phyloP scores from a whole-genome alignment of 2,329 filamentous ascomycete genomes.

The Fusarium sp. region DNA sequence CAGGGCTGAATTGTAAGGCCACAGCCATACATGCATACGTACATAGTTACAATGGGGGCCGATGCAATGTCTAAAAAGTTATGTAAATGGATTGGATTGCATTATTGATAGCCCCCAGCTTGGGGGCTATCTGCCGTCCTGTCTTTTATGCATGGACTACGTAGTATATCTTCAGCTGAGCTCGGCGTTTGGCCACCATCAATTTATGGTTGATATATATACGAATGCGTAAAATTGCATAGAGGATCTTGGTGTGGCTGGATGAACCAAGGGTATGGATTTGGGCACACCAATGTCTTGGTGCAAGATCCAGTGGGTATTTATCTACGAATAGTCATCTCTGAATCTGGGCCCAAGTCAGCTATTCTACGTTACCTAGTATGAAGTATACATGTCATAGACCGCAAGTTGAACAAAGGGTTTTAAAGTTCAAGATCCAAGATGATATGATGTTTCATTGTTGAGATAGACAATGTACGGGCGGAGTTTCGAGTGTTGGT shows the following conservation, averaged over 20 bases:
- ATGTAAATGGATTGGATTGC: neutral
- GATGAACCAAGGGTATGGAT: neutral
- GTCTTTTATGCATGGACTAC: neutral
- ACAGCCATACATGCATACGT: neutral
- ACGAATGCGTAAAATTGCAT: neutral
- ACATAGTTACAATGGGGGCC: neutral
- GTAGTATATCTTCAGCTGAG: constrained; percentile 4
- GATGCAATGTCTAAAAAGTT: neutral
- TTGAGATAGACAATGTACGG: neutral
- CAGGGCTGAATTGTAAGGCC: neutral
- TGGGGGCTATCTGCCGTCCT: constrained; percentile 2
- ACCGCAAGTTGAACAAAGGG: neutral
- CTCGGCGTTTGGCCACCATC: neutral
- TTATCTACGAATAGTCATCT: neutral
- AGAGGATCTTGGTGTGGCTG: neutral
- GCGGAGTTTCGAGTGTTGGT: neutral
- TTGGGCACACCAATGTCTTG: neutral
- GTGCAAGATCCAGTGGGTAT: neutral
- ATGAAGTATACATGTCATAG: neutral
- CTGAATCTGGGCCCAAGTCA: neutral
- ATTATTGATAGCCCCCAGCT: constrained; percentile 7
- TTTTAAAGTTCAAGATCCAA: neutral
- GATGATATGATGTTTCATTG: neutral
- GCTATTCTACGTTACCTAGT: neutral
- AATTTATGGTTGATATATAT: neutral